A percentile compares a stretch with the other conserved stretches of the same genome.
Evolutionary conservation across 768 basidiomycete species (phyloP).

Genomic region (Hericium rajendrae): DNA sequence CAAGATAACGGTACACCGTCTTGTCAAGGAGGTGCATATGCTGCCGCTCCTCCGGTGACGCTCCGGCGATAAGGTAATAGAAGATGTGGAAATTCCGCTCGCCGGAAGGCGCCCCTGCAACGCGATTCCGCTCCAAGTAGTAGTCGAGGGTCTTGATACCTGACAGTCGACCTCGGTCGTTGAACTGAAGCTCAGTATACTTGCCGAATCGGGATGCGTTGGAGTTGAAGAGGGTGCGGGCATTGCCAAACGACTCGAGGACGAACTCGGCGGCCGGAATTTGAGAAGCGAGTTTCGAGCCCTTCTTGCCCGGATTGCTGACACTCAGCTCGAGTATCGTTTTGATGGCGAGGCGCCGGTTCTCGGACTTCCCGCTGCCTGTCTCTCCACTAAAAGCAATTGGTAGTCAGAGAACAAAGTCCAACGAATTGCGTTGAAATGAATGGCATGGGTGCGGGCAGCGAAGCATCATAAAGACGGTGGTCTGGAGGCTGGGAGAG

Average conservation of each 20-base stretch:
- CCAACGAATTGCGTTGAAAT: not conserved
- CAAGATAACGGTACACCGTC: constrained; percentile 79
- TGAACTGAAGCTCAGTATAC: constrained; percentile 97
- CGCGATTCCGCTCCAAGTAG: constrained; percentile 86
- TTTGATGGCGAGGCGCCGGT: constrained; percentile 83
- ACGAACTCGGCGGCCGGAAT: constrained; percentile 93
- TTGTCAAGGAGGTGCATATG: constrained; percentile 81
- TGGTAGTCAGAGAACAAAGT: not conserved
- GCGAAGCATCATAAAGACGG: too few species aligned
- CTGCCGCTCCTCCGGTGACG: constrained; percentile 76
- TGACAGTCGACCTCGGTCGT: constrained; percentile 76
- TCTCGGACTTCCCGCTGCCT: constrained; percentile 90
- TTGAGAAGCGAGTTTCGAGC: constrained; percentile 76
- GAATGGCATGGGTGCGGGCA: too few species aligned
- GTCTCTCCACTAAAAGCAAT: constrained; percentile 67
- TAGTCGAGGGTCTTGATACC: constrained; percentile 96
- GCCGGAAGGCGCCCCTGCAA: constrained; percentile 79
- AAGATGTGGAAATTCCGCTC: constrained; percentile 98
- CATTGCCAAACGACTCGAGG: constrained; percentile 89
- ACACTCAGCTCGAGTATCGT: constrained; percentile 86
- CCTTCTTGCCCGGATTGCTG: constrained; percentile 86
- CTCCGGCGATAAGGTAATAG: constrained; percentile 92
- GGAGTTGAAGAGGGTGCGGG: constrained; percentile 84
- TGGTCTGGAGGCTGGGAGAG: too few species aligned
- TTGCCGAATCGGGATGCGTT: constrained; percentile 97